These are phyloP conservation scores for Fusarium pininemorale DNA, from an alignment of 2,329 filamentous ascomycete species.

Conservation along the genomic window DNA sequence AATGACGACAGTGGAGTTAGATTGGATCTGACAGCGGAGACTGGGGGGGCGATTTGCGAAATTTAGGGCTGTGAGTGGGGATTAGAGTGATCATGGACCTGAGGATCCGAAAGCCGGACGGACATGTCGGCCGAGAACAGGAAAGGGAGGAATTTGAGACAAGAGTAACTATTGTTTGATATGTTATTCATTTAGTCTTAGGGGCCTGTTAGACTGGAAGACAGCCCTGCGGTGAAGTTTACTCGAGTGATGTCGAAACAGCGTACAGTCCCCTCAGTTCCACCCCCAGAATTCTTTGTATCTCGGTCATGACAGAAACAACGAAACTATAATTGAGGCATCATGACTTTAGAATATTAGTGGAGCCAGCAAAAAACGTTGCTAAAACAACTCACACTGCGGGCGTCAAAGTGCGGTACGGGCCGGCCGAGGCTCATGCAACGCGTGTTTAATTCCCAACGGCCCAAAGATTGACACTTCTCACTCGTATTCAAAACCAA, in stretches of 20 bases:
- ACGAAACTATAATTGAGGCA: background rate
- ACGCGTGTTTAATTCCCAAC: background rate
- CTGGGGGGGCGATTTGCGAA: background rate
- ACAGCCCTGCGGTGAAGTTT: no score
- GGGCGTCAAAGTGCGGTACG: conserved; percentile 8
- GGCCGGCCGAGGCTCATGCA: conserved; percentile 26
- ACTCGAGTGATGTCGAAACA: background rate
- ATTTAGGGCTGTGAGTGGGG: conserved; percentile 21
- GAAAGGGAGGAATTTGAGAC: no score
- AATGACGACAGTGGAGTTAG: conserved; percentile 27
- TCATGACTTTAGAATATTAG: background rate
- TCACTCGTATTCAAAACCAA: background rate
- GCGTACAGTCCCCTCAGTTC: background rate
- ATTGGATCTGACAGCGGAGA: conserved; percentile 24
- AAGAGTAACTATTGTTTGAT: background rate
- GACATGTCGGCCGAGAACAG: conserved; percentile 25
- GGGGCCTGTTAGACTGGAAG: no score
- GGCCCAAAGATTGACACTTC: background rate
- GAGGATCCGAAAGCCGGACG: conserved; percentile 8
- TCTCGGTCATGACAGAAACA: background rate
- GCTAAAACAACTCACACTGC: background rate
- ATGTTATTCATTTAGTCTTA: no score
- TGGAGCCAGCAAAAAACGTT: background rate
- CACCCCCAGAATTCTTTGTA: background rate
- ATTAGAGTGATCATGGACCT: conserved; percentile 9